These are phyloP conservation scores for Pachyrhizus erosus DNA, from an alignment of 306 rosid species.

Conservation along the genomic window DNA sequence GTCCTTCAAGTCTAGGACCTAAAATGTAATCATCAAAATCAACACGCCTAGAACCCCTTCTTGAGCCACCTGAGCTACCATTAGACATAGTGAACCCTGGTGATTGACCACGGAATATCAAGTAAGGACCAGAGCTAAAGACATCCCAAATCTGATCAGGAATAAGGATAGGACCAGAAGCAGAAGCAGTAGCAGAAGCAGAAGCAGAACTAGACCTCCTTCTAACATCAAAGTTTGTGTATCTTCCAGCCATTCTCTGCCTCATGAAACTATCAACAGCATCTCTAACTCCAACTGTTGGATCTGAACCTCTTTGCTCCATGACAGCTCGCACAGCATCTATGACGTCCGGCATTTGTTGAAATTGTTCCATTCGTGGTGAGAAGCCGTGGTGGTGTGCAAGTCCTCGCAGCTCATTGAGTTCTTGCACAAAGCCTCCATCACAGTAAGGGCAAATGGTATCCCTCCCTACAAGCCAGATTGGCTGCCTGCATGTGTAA, in stretches of 20 bases:
- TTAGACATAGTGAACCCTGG: conserved; percentile 45
- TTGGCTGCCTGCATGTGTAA: conserved; percentile 50
- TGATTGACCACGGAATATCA: conserved; percentile 52
- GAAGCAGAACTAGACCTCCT: conserved; percentile 19
- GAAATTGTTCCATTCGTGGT: conserved; percentile 39
- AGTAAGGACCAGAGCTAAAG: conserved; percentile 45
- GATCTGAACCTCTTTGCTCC: conserved; percentile 53
- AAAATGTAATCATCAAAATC: conserved; percentile 46
- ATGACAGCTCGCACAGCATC: conserved; percentile 51
- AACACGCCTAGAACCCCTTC: conserved; percentile 43
- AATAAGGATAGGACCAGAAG: conserved; percentile 2
- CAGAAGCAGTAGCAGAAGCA: too few species aligned
- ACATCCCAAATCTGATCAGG: conserved; percentile 54
- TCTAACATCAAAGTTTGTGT: conserved; percentile 42
- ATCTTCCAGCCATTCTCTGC: conserved; percentile 58
- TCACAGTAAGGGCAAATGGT: conserved; percentile 62
- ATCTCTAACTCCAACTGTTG: conserved; percentile 52
- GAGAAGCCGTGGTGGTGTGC: neutral
- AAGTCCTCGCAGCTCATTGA: conserved; percentile 37
- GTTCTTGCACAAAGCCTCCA: conserved; percentile 64
- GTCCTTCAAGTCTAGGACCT: conserved; percentile 53
- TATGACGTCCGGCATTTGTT: conserved; percentile 46
- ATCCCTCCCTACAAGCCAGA: conserved; percentile 47
- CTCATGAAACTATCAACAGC: conserved; percentile 47
- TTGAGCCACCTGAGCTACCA: conserved; percentile 38